A percentile compares a stretch with the other conserved stretches of the same genome.
Conservation (phyloP, 257 asterid species). For the Capsicum baccatum region DNA sequence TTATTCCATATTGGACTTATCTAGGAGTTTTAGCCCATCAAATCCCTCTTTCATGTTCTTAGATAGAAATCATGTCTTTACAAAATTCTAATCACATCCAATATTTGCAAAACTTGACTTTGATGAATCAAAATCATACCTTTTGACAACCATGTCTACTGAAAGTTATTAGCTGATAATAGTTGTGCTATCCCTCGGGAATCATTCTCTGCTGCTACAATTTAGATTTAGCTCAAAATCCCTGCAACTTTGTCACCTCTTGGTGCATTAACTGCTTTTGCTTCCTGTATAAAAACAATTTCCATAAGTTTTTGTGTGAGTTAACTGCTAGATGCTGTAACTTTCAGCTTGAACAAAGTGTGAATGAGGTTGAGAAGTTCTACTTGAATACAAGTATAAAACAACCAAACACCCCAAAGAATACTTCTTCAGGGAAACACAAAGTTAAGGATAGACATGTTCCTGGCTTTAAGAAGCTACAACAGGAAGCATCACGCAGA, state of each 20-base stretch:
- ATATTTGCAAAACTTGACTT: conserved; percentile 2
- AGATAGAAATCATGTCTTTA: neutral
- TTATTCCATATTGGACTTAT: neutral
- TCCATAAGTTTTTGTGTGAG: conserved; percentile 28
- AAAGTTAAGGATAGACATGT: conserved; percentile 73
- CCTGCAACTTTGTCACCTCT: conserved; percentile 1
- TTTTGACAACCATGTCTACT: conserved; percentile 6
- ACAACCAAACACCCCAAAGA: conserved; percentile 50
- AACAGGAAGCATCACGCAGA: conserved; percentile 89
- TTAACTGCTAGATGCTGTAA: conserved; percentile 23
- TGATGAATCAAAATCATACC: conserved; percentile 10
- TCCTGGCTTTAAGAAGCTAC: conserved; percentile 83
- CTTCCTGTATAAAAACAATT: conserved; percentile 22
- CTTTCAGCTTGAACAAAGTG: conserved; percentile 80
- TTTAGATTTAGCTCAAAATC: neutral
- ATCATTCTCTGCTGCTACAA: neutral
- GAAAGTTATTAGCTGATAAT: conserved; percentile 17
- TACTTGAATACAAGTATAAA: conserved; percentile 49
- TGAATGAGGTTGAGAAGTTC: conserved; percentile 69
- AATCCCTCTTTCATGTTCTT: conserved; percentile 11
- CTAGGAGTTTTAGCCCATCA: conserved; percentile 5
- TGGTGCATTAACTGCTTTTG: conserved; percentile 20
- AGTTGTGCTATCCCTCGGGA: neutral
- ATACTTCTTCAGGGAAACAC: conserved; percentile 48
- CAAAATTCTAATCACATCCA: neutral